Conservation (phyloP, 2,329 filamentous ascomycete species). For the Colletotrichum sp. region DNA sequence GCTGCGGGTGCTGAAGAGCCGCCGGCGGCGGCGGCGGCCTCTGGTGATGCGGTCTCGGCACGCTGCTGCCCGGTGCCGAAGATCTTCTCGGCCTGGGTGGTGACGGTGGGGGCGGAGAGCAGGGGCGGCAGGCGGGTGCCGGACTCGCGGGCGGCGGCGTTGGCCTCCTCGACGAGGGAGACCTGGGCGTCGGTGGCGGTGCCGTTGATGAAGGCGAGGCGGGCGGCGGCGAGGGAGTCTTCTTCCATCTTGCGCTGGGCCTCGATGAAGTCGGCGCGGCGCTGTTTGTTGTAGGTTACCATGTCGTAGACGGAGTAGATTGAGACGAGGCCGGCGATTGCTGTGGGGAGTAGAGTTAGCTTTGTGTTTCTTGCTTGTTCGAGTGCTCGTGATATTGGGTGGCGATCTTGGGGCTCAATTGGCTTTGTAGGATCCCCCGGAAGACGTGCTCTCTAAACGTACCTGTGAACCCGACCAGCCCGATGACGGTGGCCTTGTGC, state of each 20-base stretch:
- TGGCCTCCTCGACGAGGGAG: conserved; percentile 61
- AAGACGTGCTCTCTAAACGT: conserved; percentile 14
- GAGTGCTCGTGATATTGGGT: background rate
- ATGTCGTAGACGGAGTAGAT: conserved; percentile 67
- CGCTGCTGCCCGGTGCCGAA: conserved; percentile 21
- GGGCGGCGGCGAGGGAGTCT: conserved; percentile 61
- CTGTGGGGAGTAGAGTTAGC: conserved; percentile 34
- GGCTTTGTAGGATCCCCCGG: background rate
- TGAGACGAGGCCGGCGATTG: conserved; percentile 59
- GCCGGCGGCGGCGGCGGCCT: conserved; percentile 22
- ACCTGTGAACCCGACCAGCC: conserved; percentile 63
- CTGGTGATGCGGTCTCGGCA: background rate
- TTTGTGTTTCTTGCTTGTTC: too few relatives aligned
- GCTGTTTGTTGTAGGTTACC: conserved; percentile 64
- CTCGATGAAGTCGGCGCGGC: conserved; percentile 62
- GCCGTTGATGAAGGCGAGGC: conserved; percentile 65
- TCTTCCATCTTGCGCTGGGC: conserved; percentile 58
- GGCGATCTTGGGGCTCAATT: background rate
- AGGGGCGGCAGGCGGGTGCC: conserved; percentile 56
- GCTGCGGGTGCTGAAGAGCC: conserved; percentile 21
- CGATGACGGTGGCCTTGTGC: conserved; percentile 59
- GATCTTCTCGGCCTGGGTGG: conserved; percentile 20
- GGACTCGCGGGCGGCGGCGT: conserved; percentile 48
- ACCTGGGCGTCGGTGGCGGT: conserved; percentile 61
- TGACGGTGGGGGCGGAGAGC: conserved; percentile 45